Evolutionary conservation across 208 protist genomes (phyloP).

Genomic region (Angomonas desouzai): DNA sequence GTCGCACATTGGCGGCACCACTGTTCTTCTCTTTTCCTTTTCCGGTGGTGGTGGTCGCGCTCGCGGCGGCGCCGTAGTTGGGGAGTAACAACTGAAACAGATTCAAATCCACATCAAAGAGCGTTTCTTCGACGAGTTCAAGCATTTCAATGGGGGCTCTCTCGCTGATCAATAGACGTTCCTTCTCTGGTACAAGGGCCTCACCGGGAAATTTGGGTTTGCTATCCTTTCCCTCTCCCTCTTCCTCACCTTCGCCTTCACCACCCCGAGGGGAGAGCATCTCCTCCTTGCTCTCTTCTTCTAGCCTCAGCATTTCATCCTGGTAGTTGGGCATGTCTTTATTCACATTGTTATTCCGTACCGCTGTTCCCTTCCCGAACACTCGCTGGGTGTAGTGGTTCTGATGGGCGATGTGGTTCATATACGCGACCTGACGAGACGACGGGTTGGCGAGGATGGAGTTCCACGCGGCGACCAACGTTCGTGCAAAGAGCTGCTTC

Average conservation of each 20-base stretch:
- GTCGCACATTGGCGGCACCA: not conserved
- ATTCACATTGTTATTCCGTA: not conserved
- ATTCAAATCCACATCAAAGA: slow-evolving; percentile 43
- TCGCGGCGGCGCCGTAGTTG: not conserved
- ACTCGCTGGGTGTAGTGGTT: slow-evolving; percentile 28
- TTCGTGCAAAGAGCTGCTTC: slow-evolving; percentile 40
- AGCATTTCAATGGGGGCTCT: slow-evolving; percentile 63
- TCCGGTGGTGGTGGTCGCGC: not conserved
- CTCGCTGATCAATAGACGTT: slow-evolving; percentile 36
- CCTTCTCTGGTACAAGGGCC: not conserved
- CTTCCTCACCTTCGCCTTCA: not conserved
- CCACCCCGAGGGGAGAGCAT: no score
- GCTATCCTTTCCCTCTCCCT: slow-evolving; percentile 3
- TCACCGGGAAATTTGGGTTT: slow-evolving; percentile 9
- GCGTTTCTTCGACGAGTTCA: slow-evolving; percentile 53
- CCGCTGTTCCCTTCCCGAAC: slow-evolving; percentile 15
- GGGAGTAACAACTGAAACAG: slow-evolving; percentile 10
- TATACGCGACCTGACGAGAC: slow-evolving; percentile 42
- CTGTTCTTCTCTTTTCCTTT: not conserved
- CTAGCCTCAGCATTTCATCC: not conserved
- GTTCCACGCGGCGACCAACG: slow-evolving; percentile 64
- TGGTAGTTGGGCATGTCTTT: not conserved
- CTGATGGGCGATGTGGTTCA: slow-evolving; percentile 12
- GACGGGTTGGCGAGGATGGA: slow-evolving; percentile 45
- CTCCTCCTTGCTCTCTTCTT: not conserved